phyloP scores from a whole-genome alignment of 371 early-diverging fungal genomes.

The Mortierella sp. region DNA sequence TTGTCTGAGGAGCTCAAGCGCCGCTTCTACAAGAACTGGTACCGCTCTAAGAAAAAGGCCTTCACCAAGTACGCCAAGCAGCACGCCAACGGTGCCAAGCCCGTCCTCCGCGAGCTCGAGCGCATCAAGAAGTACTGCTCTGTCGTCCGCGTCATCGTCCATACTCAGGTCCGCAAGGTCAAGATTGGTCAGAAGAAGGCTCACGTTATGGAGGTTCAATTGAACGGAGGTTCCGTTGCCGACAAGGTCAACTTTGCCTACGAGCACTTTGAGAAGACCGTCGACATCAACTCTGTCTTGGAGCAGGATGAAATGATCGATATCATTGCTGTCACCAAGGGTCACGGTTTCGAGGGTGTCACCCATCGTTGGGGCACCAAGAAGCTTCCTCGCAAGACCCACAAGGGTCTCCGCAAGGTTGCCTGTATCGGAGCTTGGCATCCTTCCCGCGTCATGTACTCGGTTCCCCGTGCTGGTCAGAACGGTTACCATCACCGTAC shows the following conservation, averaged over 20 bases:
- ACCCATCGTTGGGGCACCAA: conserved; percentile 99
- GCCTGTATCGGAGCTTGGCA: conserved; percentile 99
- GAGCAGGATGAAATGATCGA: conserved; percentile 99
- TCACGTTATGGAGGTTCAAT: conserved; percentile 99
- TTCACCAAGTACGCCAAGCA: conserved; percentile 99
- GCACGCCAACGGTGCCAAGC: conserved; percentile 92
- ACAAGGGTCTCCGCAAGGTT: conserved; percentile 99
- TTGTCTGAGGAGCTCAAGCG: conserved; percentile 98
- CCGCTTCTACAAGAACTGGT: conserved; percentile 99
- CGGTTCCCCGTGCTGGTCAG: conserved; percentile 99
- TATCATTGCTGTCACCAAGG: conserved; percentile 99
- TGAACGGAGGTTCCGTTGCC: conserved; percentile 99
- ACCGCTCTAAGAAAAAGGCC: conserved; percentile 99
- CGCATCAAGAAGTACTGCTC: conserved; percentile 99
- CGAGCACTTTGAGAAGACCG: conserved; percentile 98
- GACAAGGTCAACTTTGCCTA: conserved; percentile 99
- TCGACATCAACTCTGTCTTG: conserved; percentile 92
- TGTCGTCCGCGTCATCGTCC: conserved; percentile 98
- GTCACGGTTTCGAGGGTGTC: conserved; percentile 99
- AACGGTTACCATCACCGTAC: conserved; percentile 99
- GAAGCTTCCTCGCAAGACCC: conserved; percentile 99
- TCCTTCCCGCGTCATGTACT: conserved; percentile 99
- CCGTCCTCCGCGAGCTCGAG: conserved; percentile 93
- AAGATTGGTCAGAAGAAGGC: conserved; percentile 99
- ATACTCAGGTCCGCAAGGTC: conserved; percentile 98